Conservation (phyloP, 129 eudicot genomes). For the Pittosporum tobira region DNA sequence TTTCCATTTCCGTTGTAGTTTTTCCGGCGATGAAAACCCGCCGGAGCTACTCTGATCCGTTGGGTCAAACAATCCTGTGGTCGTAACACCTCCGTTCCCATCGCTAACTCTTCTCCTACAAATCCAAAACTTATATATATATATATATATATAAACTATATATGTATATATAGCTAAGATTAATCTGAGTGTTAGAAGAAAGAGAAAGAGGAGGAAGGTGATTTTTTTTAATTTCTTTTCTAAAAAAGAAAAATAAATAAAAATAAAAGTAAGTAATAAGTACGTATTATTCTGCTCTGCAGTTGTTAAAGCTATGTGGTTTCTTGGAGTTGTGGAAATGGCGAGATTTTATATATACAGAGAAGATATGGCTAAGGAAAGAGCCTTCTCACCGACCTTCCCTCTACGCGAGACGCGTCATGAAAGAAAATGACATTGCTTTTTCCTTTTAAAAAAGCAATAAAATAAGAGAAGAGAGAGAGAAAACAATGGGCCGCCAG, state of each 20-base stretch:
- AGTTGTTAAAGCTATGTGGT: neutral
- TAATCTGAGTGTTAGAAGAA: neutral
- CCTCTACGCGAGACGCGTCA: slow-evolving; percentile 6
- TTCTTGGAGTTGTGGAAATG: neutral
- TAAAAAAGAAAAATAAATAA: neutral
- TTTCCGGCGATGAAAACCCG: slow-evolving; percentile 28
- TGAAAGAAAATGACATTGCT: neutral
- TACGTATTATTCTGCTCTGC: neutral
- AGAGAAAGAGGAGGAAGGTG: slow-evolving; percentile 1
- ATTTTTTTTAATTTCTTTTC: neutral
- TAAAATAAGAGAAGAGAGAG: neutral
- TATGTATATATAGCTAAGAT: neutral
- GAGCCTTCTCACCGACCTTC: slow-evolving; percentile 1
- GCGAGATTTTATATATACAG: neutral
- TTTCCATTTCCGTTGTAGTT: neutral
- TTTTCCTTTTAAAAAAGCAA: too few relatives aligned
- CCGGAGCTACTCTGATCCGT: slow-evolving; percentile 17
- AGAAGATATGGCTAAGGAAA: neutral
- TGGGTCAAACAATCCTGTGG: slow-evolving; percentile 43
- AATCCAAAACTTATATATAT: neutral
- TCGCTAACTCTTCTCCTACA: neutral
- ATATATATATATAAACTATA: neutral
- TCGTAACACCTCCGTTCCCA: slow-evolving; percentile 42
- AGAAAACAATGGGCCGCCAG: slow-evolving; percentile 6
- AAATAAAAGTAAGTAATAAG: neutral